These are phyloP conservation scores for Rosa rugosa DNA, from an alignment of 306 rosid genomes.

Conservation along the genomic window DNA sequence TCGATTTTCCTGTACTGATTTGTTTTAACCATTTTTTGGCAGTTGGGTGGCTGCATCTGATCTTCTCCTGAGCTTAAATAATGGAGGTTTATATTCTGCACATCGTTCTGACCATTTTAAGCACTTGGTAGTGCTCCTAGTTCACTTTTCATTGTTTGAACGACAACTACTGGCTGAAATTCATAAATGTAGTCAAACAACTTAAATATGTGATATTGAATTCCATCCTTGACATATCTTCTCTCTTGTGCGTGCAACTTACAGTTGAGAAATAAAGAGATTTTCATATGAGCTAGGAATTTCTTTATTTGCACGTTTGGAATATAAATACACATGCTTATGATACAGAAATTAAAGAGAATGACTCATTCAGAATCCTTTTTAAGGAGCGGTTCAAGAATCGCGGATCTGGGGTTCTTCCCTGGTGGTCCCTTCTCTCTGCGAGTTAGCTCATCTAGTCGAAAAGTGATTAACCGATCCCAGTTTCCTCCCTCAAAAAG, in stretches of 20 bases:
- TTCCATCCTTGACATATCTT: conserved; percentile 8
- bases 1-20: conserved; percentile 8
- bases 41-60: conserved; percentile 83
- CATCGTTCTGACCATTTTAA: conserved; percentile 2
- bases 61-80: conserved; percentile 26
- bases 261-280: neutral
- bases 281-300: conserved; percentile 12
- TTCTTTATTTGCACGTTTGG: conserved; percentile 14
- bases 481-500: conserved; percentile 77
- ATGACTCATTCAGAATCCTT: conserved; percentile 37
- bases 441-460: conserved; percentile 79
- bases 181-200: conserved; percentile 21
- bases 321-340: conserved; percentile 26
- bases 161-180: conserved; percentile 15
- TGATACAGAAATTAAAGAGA: conserved; percentile 13
- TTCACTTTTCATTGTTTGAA: conserved; percentile 15
- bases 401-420: conserved; percentile 73
- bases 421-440: conserved; percentile 94
- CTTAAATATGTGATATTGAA: conserved; percentile 20
- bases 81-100: conserved; percentile 9
- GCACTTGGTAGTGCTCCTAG: conserved; percentile 22
- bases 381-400: conserved; percentile 67
- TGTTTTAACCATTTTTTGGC: conserved; percentile 33
- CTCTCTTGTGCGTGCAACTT: conserved; percentile 1
- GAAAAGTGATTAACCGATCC: conserved; percentile 71